phyloP scores from a whole-genome alignment of 2,329 filamentous ascomycete genomes.

The Fusarium verrucosum region DNA sequence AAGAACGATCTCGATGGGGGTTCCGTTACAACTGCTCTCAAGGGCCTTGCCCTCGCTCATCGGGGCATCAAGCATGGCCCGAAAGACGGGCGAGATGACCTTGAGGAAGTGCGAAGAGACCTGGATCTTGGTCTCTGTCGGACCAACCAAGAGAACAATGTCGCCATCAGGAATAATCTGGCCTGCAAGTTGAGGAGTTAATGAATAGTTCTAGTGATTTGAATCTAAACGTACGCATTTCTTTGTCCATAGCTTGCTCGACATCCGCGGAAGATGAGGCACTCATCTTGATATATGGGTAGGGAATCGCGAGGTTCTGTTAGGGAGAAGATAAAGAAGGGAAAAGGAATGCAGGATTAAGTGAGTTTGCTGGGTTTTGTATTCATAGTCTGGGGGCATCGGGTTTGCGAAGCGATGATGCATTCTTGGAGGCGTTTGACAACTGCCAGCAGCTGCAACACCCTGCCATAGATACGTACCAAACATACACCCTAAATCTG shows the following conservation, averaged over 20 bases:
- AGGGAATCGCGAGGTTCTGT: too few relatives aligned
- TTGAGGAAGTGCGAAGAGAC: background rate
- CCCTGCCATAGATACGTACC: too few relatives aligned
- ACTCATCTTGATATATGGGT: too few relatives aligned
- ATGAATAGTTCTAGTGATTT: rapidly evolving
- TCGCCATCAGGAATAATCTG: background rate
- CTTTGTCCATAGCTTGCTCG: too few relatives aligned
- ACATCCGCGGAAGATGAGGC: too few relatives aligned
- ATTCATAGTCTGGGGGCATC: too few relatives aligned
- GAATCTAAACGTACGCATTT: background rate
- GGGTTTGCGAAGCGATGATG: background rate
- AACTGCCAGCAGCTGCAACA: too few relatives aligned
- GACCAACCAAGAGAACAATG: background rate
- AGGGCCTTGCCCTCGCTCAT: background rate
- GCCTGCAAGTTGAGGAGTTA: background rate
- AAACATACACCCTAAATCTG: too few relatives aligned
- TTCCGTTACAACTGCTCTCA: rapidly evolving
- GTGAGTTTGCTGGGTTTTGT: too few relatives aligned
- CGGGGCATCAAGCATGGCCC: background rate
- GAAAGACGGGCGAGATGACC: background rate
- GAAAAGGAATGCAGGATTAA: too few relatives aligned
- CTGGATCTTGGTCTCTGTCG: background rate
- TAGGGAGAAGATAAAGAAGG: too few relatives aligned
- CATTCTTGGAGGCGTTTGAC: too few relatives aligned
- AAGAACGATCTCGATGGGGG: rapidly evolving